Conservation (phyloP, 345 rosid species). For the Turritis glabra region DNA sequence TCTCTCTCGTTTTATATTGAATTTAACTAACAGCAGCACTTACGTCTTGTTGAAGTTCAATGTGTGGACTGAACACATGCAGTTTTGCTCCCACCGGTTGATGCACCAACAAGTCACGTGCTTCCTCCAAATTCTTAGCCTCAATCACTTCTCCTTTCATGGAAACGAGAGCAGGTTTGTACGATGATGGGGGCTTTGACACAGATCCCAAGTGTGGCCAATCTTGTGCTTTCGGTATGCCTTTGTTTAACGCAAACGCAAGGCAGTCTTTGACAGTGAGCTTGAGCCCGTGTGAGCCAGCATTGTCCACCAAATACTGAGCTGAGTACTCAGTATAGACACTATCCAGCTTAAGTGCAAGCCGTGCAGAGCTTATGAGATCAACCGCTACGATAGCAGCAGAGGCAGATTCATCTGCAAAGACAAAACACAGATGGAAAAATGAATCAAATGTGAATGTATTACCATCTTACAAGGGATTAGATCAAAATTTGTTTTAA, state of each 20-base stretch:
- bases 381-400: neutral
- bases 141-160: constrained; percentile 12
- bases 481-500: too few species aligned
- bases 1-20: too few species aligned
- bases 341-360: neutral
- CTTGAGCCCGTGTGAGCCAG: neutral
- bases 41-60: neutral
- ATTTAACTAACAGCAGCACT: neutral
- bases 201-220: neutral
- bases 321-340: constrained; percentile 7
- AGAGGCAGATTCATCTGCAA: neutral
- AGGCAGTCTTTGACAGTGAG: constrained; percentile 10
- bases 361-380: neutral
- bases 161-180: neutral
- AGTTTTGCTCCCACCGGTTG: constrained; percentile 5
- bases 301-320: constrained; percentile 8
- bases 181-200: neutral
- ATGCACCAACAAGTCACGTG: neutral
- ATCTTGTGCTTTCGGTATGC: neutral
- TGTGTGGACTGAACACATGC: neutral
- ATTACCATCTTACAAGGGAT: too few species aligned
- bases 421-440: neutral
- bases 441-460: too few species aligned
- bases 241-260: neutral
- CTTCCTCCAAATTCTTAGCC: neutral